Evolutionary conservation across 495 filamentous ascomycete species (phyloP), one percentile per base, ranked within the genome.

Genomic region (Tuber microsphaerosporum): DNA sequence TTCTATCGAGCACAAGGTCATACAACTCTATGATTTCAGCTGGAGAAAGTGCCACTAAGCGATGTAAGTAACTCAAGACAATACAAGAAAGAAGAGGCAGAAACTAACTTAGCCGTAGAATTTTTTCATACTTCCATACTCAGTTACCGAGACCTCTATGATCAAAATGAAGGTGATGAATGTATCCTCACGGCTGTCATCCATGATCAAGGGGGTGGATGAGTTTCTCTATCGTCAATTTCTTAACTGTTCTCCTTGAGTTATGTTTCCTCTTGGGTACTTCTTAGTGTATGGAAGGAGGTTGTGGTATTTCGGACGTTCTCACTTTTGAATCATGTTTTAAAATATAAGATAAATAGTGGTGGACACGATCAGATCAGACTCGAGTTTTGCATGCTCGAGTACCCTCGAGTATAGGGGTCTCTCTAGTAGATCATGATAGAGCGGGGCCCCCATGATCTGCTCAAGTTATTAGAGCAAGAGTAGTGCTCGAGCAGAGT

Each of bases 141-240:
- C 56, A 65, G 56, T 65, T 65, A 65, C 56, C 56, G 26, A 26
- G 14, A 65, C 26, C 56, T 65, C 56, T 34, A 65, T 17, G 56
- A 65, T 65, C 56, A 65, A 51, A 65, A 65, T 65, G 56, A 65
- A 65, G 56, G 56, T n/a, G n/a, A n/a, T 65, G 56, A 65, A 65
- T 65, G 17, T 65, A 34, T 65, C 34, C 56, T 65, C 56, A 65
- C 56, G 56, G 56, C 56, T 65, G 26, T 65, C 56, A 65, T 65
- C 26, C 31, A 65, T 31, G 56, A 34, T 65, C 56, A 34, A 65
- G 56, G 17, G 56, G 14, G 51, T 65, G 26, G 56, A 65, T 65
- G 56, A 65, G 56, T 31, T 65, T 65, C 56, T 65, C 56, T 65
- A 34, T 65, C 31, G 12, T 65, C 56, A 65, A n/a, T n/a, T n/a